A percentile compares a stretch with the other conserved stretches of the same genome.
These are phyloP conservation scores for Lentinula edodes DNA, from an alignment of 768 basidiomycete species.

Conservation along the genomic window DNA sequence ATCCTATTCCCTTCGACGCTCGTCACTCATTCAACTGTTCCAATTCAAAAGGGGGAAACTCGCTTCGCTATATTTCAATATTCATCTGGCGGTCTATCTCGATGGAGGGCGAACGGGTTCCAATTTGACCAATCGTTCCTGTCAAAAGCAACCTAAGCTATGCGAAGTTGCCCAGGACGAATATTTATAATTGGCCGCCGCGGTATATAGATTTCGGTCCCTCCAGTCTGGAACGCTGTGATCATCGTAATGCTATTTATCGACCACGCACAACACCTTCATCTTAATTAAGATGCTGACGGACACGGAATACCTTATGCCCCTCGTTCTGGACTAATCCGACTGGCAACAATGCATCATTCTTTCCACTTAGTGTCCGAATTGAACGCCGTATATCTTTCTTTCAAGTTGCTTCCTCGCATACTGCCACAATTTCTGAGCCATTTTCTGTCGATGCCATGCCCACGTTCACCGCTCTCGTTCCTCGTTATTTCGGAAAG, in stretches of 20 bases:
- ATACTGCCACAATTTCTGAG: constrained; percentile 93
- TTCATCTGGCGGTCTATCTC: too few relatives aligned
- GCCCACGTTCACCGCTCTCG: constrained; percentile 99
- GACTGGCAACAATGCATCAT: constrained; percentile 67
- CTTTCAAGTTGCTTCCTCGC: constrained; percentile 95
- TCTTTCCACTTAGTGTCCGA: constrained; percentile 92
- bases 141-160: too few relatives aligned
- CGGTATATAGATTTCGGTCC: constrained; percentile 72
- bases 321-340: constrained; percentile 97
- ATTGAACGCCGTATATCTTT: constrained; percentile 98
- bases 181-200: background rate
- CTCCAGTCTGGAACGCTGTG: constrained; percentile 98
- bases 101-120: too few relatives aligned
- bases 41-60: too few relatives aligned
- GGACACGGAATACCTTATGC: constrained; percentile 90
- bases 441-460: constrained; percentile 95
- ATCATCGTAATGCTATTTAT: constrained; percentile 99
- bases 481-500: constrained; percentile 99
- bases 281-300: constrained; percentile 92
- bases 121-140: too few relatives aligned
- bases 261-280: constrained; percentile 93
- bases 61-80: too few relatives aligned
- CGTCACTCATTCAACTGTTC: too few relatives aligned
- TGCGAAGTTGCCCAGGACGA: background rate
- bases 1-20: too few relatives aligned